Evolutionary conservation across 2,329 filamentous ascomycete genomes (phyloP).

Genomic region (Neofusicoccum sp.): DNA sequence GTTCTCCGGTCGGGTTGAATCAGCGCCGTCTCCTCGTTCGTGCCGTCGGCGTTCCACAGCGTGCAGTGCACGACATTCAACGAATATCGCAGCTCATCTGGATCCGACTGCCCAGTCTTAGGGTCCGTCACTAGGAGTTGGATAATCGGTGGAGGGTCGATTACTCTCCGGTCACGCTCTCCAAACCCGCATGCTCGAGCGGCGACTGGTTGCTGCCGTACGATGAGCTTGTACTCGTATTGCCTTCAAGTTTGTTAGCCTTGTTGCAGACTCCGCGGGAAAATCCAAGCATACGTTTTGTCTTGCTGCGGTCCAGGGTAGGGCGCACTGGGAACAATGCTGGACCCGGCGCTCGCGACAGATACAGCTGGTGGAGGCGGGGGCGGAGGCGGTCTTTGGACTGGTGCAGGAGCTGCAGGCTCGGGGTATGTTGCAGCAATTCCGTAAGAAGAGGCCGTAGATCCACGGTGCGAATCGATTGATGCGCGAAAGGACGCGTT

Average conservation of each 20-base stretch:
- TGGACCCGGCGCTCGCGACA: constrained; percentile 33
- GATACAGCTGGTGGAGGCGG: constrained; percentile 25
- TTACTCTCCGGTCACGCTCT: constrained; percentile 77
- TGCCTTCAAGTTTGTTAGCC: constrained; percentile 24
- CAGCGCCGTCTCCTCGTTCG: constrained; percentile 65
- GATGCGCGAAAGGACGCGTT: constrained; percentile 42
- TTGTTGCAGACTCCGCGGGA: background rate
- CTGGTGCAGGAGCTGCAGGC: constrained; percentile 34
- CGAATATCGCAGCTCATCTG: constrained; percentile 65
- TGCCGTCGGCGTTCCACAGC: constrained; percentile 70
- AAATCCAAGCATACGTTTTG: constrained; percentile 20
- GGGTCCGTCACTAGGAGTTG: constrained; percentile 69
- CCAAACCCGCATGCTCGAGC: constrained; percentile 83
- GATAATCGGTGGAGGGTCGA: constrained; percentile 82
- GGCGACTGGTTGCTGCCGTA: constrained; percentile 77
- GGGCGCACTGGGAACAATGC: constrained; percentile 7
- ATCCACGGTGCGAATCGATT: constrained; percentile 41
- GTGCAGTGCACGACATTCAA: constrained; percentile 76
- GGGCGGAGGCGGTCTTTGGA: constrained; percentile 11
- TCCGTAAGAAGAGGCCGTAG: constrained; percentile 35
- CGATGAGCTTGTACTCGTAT: constrained; percentile 53
- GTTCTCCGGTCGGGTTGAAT: constrained; percentile 73
- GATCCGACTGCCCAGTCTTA: constrained; percentile 49
- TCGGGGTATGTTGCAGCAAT: constrained; percentile 31
- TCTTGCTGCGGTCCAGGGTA: constrained; percentile 18